Evolutionary conservation across 495 filamentous ascomycete species (phyloP).

Genomic region (Pyronema domesticum): DNA sequence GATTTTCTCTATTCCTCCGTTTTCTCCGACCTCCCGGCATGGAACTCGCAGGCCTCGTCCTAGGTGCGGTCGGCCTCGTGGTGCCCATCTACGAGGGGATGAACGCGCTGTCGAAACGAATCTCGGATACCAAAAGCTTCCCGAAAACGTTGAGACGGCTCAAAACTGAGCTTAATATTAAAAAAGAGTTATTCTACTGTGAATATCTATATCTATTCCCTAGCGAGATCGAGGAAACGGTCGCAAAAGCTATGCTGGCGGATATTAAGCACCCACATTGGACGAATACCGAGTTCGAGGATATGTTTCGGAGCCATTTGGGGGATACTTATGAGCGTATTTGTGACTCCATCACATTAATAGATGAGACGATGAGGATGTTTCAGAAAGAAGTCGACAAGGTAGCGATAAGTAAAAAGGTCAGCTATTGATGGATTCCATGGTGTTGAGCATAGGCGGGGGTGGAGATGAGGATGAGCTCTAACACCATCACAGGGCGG

Average conservation of each 20-base stretch:
- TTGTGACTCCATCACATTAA: neutral
- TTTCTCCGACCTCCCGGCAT: no score
- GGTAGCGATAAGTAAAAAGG: neutral
- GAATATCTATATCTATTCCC: neutral
- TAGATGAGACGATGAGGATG: neutral
- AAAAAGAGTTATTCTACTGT: constrained; percentile 3
- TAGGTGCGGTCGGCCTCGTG: neutral
- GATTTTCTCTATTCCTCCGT: no score
- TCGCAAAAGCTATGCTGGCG: constrained; percentile 2
- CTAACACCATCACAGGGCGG: no score
- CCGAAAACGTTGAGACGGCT: neutral
- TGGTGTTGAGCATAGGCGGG: no score
- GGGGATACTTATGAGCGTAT: neutral
- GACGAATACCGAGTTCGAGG: constrained; percentile 3
- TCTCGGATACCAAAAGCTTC: neutral
- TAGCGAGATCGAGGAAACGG: neutral
- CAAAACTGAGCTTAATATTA: neutral
- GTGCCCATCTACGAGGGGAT: constrained; percentile 2
- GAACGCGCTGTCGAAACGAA: neutral
- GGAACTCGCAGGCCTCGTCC: neutral
- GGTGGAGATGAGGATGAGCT: no score
- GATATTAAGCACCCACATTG: constrained; percentile 6
- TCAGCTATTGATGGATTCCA: no score
- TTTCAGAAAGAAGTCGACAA: neutral
- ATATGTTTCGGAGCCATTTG: neutral